A percentile compares a stretch with the other conserved stretches of the same genome.
Conservation (phyloP, 2,329 filamentous ascomycete genomes). For the Alternaria sp. region DNA sequence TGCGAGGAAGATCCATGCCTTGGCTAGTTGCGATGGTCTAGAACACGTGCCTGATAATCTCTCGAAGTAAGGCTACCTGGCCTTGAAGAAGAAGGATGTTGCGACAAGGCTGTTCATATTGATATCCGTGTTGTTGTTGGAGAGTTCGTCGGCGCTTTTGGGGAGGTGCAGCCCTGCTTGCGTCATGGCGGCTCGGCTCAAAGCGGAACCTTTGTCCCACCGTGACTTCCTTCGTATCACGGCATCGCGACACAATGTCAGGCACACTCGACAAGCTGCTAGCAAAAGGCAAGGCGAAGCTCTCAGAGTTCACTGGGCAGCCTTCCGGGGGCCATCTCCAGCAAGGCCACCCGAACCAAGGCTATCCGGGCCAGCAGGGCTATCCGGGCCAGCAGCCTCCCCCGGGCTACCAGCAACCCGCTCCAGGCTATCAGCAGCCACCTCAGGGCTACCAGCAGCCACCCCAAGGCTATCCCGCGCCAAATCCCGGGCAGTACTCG, state of each 20-base stretch:
- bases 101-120: background rate
- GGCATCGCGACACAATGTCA: slow-evolving; percentile 29
- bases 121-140: background rate
- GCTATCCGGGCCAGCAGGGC: slow-evolving; percentile 24
- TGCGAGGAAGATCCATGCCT: background rate
- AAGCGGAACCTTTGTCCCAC: slow-evolving; percentile 8
- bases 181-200: slow-evolving; percentile 17
- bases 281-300: slow-evolving; percentile 47
- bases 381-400: slow-evolving; percentile 18
- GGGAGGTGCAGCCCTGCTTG: slow-evolving; percentile 1
- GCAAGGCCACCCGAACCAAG: slow-evolving; percentile 24
- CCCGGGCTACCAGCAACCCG: slow-evolving; percentile 8
- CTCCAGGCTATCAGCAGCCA: slow-evolving; percentile 24
- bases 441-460: slow-evolving; percentile 22
- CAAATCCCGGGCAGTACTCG: slow-evolving; percentile 23
- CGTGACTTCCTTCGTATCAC: background rate
- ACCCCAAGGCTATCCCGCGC: slow-evolving; percentile 5
- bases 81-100: background rate
- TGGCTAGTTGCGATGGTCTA: background rate
- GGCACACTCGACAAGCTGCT: slow-evolving; percentile 41
- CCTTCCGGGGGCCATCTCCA: slow-evolving; percentile 27
- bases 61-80: background rate
- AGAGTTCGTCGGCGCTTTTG: background rate
- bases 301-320: slow-evolving; percentile 39
- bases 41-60: background rate